phyloP scores from a whole-genome alignment of 164 flowering plant genomes.

The Chimonanthus salicifolius region DNA sequence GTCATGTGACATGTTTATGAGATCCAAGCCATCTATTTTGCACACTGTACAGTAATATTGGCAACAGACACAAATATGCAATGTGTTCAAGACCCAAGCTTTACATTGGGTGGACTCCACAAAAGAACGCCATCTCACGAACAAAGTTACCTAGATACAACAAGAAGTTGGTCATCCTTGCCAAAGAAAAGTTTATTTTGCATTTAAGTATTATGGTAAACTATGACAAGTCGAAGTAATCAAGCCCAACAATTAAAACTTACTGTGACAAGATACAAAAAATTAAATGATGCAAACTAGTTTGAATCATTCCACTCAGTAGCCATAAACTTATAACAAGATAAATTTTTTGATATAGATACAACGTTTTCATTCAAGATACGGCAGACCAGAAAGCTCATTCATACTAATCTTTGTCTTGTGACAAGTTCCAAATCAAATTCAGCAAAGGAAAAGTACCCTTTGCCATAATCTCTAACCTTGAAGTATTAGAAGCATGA shows the following conservation, averaged over 20 bases:
- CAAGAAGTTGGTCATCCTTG: neutral
- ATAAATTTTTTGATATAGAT: neutral
- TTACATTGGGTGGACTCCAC: no score
- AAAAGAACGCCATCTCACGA: neutral
- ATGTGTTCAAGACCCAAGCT: no score
- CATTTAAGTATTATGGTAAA: neutral
- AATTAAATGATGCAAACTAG: neutral
- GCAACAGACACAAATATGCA: no score
- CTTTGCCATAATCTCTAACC: constrained; percentile 89
- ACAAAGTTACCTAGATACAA: neutral
- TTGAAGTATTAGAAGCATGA: constrained; percentile 74
- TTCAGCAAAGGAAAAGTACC: constrained; percentile 77
- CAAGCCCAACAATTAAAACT: neutral
- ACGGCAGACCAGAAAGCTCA: neutral
- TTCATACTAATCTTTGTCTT: constrained; percentile 42
- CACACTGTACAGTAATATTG: no score
- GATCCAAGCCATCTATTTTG: no score
- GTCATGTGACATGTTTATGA: no score
- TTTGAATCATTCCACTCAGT: neutral
- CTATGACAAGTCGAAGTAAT: neutral
- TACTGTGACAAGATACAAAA: neutral
- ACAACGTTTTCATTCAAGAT: neutral
- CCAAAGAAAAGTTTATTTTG: neutral
- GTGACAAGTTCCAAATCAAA: constrained; percentile 65
- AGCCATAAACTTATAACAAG: neutral